Evolutionary conservation across 805 yeast species (phyloP), one percentile per base, ranked within the genome.

Genomic region (Candida morakotiae): DNA sequence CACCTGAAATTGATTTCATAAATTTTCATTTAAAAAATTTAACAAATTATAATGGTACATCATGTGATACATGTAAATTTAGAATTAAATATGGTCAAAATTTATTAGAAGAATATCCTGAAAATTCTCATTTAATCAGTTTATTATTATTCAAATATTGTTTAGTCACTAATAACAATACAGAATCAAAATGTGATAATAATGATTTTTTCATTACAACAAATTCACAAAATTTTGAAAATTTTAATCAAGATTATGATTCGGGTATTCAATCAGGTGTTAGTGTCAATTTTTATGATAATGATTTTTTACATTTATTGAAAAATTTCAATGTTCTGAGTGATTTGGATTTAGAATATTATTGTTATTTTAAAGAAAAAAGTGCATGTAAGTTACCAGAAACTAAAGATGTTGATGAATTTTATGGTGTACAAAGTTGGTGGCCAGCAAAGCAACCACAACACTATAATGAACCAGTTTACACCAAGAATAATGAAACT

Each of bases 321-420:
- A 53, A 52, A 38, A 41, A 54, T 37, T 60, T 66, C 53, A 64
- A 66, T 40, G 43, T 51, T 22, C 60, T 69, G 1, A 62, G 64
- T 28, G 62, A 63, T 11, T 50, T 57, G 15, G 66, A 64, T 34
- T 51, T 65, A 31, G 58, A 58, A 29, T 78, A 78, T 48, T 77
- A 78, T 58, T 82, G 89, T 54, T 70, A 75, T 55, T 65, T 57
- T 40, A 62, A 64, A 33, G 67, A 69, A 10, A 23, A 40, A 11
- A 9, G 26, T 2, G 52, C 51, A 13, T 82, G 88, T 56, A 52
- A 63, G 3, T 59, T 73, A 27, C 87, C 87, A 5, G 53, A 52
- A 11, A 67, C 79, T 3, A 79, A 79, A 2, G 66, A 69, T 42
- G 56, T 73, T 43, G 71, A 76, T 44, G 47, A 44, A 19, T 29